phyloP scores from a whole-genome alignment of 345 rosid genomes.

The Kernera saxatilis region DNA sequence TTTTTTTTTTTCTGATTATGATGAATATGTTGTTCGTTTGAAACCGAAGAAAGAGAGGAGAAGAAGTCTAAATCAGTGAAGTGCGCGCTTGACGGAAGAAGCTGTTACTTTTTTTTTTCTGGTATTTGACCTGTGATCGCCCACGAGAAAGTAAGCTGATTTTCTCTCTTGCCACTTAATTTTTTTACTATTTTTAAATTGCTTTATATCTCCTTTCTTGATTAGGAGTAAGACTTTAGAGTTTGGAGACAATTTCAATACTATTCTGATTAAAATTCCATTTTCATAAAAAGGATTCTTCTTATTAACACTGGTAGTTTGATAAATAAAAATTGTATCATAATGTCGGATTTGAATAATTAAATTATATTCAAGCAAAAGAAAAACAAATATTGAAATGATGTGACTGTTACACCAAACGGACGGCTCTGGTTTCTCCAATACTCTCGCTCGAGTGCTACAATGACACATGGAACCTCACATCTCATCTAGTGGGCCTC shows the following conservation, averaged over 20 bases:
- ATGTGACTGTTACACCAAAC: conserved; percentile 1
- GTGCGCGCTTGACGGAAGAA: conserved; percentile 17
- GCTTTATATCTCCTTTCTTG: background rate
- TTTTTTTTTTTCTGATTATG: background rate
- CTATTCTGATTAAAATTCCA: background rate
- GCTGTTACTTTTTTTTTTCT: conserved; percentile 17
- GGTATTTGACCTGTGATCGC: conserved; percentile 19
- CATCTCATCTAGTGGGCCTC: background rate
- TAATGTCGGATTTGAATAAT: background rate
- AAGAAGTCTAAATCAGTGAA: conserved; percentile 1
- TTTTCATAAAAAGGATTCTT: background rate
- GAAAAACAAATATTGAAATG: background rate
- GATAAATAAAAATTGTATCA: background rate
- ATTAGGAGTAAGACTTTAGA: too few relatives aligned
- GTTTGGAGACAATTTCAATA: background rate
- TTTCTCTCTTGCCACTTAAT: background rate
- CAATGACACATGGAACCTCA: background rate
- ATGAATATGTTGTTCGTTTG: background rate
- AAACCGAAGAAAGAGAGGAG: background rate
- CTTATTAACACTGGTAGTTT: background rate
- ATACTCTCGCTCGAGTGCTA: background rate
- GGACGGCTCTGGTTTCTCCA: conserved; percentile 9
- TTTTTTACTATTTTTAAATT: background rate
- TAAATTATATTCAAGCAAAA: background rate
- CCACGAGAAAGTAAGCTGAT: conserved; percentile 18